These are phyloP conservation scores for Astraeus odoratus DNA, from an alignment of 768 basidiomycete genomes.

Conservation along the genomic window DNA sequence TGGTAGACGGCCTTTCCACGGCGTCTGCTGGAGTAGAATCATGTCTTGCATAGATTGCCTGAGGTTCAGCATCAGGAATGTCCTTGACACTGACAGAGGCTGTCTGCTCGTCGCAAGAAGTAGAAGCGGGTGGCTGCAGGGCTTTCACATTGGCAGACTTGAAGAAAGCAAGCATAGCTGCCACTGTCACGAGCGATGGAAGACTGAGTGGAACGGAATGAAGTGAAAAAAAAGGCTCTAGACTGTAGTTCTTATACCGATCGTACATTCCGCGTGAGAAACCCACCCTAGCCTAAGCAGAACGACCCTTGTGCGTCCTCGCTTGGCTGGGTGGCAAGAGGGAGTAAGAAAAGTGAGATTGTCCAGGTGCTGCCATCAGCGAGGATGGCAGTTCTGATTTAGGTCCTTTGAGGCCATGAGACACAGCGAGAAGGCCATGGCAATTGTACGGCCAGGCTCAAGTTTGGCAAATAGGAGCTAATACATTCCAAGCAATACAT, in stretches of 20 bases:
- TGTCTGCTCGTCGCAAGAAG: background rate
- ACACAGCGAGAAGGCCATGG: background rate
- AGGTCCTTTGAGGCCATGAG: too few relatives aligned
- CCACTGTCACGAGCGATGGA: background rate
- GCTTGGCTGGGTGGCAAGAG: background rate
- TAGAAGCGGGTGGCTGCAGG: background rate
- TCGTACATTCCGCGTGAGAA: conserved; percentile 1
- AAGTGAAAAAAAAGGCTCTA: background rate
- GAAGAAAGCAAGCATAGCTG: conserved; percentile 1
- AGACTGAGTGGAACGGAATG: background rate
- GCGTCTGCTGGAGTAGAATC: background rate
- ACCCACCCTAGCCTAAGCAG: background rate
- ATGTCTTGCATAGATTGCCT: background rate
- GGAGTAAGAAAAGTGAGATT: background rate
- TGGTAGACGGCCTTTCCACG: background rate
- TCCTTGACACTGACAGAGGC: background rate
- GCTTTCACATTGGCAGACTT: background rate
- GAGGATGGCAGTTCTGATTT: too few relatives aligned
- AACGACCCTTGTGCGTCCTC: background rate
- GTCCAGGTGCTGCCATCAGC: too few relatives aligned
- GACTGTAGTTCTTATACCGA: conserved; percentile 1
- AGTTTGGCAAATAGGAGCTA: background rate
- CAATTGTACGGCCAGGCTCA: conserved; percentile 4
- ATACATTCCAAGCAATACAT: background rate
- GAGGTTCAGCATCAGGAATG: background rate